Evolutionary conservation across 805 yeast species (phyloP), one percentile per base, ranked within the genome.

Genomic region (Teunomyces atbi): DNA sequence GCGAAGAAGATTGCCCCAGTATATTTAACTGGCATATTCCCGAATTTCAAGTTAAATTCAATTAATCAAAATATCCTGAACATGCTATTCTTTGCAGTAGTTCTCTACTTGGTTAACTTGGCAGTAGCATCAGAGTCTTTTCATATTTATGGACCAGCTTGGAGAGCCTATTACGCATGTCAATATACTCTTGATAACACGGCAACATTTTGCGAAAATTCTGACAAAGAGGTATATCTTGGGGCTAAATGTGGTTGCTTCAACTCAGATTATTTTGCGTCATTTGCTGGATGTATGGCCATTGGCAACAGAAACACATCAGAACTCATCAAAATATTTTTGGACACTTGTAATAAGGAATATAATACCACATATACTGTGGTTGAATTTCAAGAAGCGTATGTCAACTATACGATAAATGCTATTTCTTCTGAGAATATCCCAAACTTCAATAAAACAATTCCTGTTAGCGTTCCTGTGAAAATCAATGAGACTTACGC

Each of bases 231-330:
- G 6, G 16, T 13, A 13, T 13, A 11, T 19, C 13, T 12, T n/a
- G 23, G 15, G 26, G 28, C 15, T 26, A 20, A 21, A 7, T 67
- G 70, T 46, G 34, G 49, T 21, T 68, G 73, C 50, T 41, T 34
- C 12, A 58, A 63, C 41, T 40, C 51, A 16, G 51, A 60, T 32
- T 64, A 63, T 3, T 51, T 62, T 45, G 69, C 73, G 13, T 57
- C 70, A 4, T 48, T 64, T 41, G 58, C 64, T 29, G 68, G 66
- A 13, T 69, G 74, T 44, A 51, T 56, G 33, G 42, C 30, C 5
- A 15, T 18, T 4, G 33, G 7, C 6, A 26, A 26, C 23, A n/a
- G 42, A n/a, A 39, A 39, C n/a, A 10, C 33, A 3, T 21, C 33
- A 13, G 15, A 18, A 12, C 5, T 5, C 23, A 15, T 38, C 21